Evolutionary conservation across 495 filamentous ascomycete species (phyloP), one percentile per base, ranked within the genome.

Genomic region (Xylaria telfairii): DNA sequence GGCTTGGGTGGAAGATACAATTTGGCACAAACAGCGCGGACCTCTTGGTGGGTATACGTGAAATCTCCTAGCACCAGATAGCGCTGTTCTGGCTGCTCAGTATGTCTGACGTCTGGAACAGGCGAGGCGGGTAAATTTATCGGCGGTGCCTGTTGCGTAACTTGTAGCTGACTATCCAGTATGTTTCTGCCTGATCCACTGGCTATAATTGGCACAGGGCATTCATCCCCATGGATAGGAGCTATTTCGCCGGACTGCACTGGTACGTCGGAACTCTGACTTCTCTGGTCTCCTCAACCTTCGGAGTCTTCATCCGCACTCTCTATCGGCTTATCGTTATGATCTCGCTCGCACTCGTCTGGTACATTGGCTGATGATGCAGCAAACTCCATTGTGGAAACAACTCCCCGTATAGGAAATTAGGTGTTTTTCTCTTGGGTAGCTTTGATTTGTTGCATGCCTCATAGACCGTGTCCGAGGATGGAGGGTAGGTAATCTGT

Each of bases 31-130:
- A 1, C 12, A 12, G 13, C 21, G 7, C 8, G 17, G 28, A 51
- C 6, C 28, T 56, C 24, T 8, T 26, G 28, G 63, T 42, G 4
- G 49, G 10, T 2, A 24, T 51, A 53, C 4, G 32, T n/a, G 6
- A 34, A 39, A 26, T 54, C 63, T 54, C 63, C 63, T 54, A 63
- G 24, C 41, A n/a, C 28, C 4, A 66, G n/a, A 61, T 21, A 21
- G 34, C 7, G 8, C 8, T 51, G 28, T 28, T 46, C 26, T 42
- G 62, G 10, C 37, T 21, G 60, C 39, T 28, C 60, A 44, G 0
- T 9, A 24, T 28, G n/a, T 44, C 34, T n/a, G 6, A 64, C n/a
- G 10, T 21, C 24, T 7, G 15, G 46, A 53, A 13, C 37, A 41
- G 30, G 32, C 10, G 37, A 51, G 9, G 44, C 9, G 53, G 46